phyloP scores from a whole-genome alignment of 1,284 basidiomycete species.

The Neotropicomus parvogracilis region DNA sequence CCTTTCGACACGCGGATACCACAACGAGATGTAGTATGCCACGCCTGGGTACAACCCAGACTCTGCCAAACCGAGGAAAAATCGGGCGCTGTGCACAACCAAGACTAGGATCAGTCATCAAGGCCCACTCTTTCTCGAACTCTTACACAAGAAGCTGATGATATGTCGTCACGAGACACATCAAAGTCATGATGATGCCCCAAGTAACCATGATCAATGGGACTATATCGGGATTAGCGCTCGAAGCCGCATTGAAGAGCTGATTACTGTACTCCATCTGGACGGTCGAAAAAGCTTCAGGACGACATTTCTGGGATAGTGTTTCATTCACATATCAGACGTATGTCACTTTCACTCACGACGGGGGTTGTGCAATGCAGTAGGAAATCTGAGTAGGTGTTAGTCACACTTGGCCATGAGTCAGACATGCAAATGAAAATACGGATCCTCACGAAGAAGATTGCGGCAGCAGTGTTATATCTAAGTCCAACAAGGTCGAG shows the following conservation, averaged over 20 bases:
- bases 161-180: slow-evolving; percentile 35
- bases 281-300: slow-evolving; percentile 46
- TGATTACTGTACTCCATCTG: slow-evolving; percentile 38
- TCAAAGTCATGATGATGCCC: slow-evolving; percentile 42
- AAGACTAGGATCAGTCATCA: slow-evolving; percentile 2
- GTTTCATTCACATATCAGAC: not conserved
- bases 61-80: slow-evolving; percentile 31
- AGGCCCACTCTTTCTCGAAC: not conserved
- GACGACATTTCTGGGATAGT: slow-evolving; percentile 37
- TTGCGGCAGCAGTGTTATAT: slow-evolving; percentile 44
- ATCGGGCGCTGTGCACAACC: slow-evolving; percentile 35
- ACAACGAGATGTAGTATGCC: slow-evolving; percentile 17
- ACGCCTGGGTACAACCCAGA: slow-evolving; percentile 19
- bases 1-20: slow-evolving; percentile 19
- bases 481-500: slow-evolving; percentile 37
- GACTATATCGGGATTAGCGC: slow-evolving; percentile 29
- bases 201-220: slow-evolving; percentile 47
- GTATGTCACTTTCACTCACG: slow-evolving; percentile 33
- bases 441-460: slow-evolving; percentile 41
- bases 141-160: slow-evolving; percentile 28
- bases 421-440: not conserved
- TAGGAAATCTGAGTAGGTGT: slow-evolving; percentile 38
- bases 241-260: not conserved
- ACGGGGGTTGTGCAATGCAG: slow-evolving; percentile 43
- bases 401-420: not conserved